Evolutionary conservation across 1,284 basidiomycete species (phyloP), one percentile per base, ranked within the genome.

Genomic region (Cutaneotrichosporon daszewskae): DNA sequence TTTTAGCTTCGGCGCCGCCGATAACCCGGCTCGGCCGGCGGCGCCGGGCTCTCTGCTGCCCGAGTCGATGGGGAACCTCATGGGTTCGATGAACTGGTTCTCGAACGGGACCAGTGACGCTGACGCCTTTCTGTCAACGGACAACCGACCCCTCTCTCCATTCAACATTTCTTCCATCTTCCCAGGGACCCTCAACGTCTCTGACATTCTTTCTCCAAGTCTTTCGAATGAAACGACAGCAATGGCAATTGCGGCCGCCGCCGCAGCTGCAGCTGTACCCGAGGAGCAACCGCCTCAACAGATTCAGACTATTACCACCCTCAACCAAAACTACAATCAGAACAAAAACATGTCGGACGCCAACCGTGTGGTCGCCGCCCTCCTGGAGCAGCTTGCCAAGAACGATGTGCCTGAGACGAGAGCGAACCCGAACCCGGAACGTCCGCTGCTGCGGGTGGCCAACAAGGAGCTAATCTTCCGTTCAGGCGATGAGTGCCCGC

Each of bases 391-490:
- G 45, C 48, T 68, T 12, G 62, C 60, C 14, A 59, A 53, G 45
- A 54, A 62, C 43, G 66, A 68, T 7, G 56, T 63, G 3, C 66
- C 65, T 6, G 60, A 66, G 24, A 67, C 59, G 3, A 35, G 46
- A n/a, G 40, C 51, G 1, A 70, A 68, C 38, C 60, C 64, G 6
- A 67, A 71, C 43, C 62, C 68, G 0, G 69, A 72, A 54, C 49
- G 66, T 8, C 70, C 70, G 0, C 42, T 72, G 13, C 49, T 72
- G 11, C 53, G 66, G 9, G 46, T 72, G 0, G 56, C 53, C 5
- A 53, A 32, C 46, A 48, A 45, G 40, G 46, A 45, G 26, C 26
- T 45, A 12, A n/a, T 43, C 8, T 24, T 40, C 12, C 46, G 50
- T n/a, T 29, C 43, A 1, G 50, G 50, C 12, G 40, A 43, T 22